Conservation (phyloP, 352 stramenopile genomes). For the Globisporangium recalcitrans region DNA sequence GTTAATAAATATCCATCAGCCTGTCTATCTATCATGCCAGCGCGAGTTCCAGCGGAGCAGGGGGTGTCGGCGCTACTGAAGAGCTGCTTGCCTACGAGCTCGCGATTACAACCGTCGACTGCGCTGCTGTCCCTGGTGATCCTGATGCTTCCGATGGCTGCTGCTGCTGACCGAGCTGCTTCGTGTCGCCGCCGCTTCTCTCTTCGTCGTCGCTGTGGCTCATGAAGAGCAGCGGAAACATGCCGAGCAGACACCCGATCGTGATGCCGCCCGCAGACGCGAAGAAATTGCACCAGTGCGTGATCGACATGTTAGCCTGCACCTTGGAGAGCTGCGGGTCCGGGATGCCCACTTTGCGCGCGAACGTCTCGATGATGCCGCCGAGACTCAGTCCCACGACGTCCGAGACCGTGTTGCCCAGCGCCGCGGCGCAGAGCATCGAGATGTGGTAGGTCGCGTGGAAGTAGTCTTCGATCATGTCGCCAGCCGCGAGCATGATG, state of each 20-base stretch:
- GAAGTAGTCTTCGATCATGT: constrained; percentile 94
- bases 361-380: constrained; percentile 86
- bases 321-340: constrained; percentile 72
- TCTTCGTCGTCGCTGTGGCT: constrained; percentile 64
- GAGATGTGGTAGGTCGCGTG: constrained; percentile 93
- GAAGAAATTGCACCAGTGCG: constrained; percentile 70
- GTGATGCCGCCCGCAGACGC: constrained; percentile 81
- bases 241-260: constrained; percentile 85
- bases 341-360: constrained; percentile 55
- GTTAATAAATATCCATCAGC: not conserved
- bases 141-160: constrained; percentile 7
- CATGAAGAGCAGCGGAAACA: constrained; percentile 89
- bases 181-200: constrained; percentile 30
- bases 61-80: not conserved
- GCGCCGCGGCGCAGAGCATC: constrained; percentile 91
- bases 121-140: not conserved
- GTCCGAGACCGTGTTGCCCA: constrained; percentile 94
- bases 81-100: not conserved
- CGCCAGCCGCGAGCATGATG: constrained; percentile 86
- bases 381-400: constrained; percentile 91
- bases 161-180: constrained; percentile 9
- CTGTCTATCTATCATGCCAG: not conserved
- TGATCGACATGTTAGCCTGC: constrained; percentile 71
- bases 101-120: not conserved
- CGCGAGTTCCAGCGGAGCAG: not conserved